A percentile compares a stretch with the other conserved stretches of the same genome.
Conservation (phyloP, 2,329 filamentous ascomycete genomes). For the Venturia asperata region DNA sequence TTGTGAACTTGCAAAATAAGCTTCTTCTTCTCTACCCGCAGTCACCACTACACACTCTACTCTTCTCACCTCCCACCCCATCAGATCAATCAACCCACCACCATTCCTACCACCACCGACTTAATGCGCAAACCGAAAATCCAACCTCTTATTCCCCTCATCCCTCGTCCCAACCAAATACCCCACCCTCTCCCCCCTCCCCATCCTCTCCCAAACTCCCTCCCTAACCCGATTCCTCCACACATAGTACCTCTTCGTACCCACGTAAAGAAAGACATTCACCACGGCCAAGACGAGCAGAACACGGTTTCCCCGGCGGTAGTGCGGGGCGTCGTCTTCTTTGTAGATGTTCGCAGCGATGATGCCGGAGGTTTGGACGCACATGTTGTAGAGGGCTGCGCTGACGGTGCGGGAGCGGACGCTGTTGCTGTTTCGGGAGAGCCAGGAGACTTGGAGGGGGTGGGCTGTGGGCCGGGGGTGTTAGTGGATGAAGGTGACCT, state of each 20-base stretch:
- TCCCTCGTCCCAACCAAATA: conserved; percentile 33
- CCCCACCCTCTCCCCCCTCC: conserved; percentile 28
- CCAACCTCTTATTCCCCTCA: conserved; percentile 32
- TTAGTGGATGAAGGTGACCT: no score
- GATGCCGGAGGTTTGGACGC: conserved; percentile 26
- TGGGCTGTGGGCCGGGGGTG: conserved; percentile 31
- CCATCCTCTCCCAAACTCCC: conserved; percentile 34
- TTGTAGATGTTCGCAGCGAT: conserved; percentile 27
- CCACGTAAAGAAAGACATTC: conserved; percentile 28
- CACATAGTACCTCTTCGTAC: conserved; percentile 31
- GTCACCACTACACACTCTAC: no score
- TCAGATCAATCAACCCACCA: background rate
- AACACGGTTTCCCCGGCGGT: conserved; percentile 25
- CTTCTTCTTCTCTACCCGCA: no score
- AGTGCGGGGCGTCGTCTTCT: conserved; percentile 25
- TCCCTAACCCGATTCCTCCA: conserved; percentile 28
- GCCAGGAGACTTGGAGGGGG: conserved; percentile 45
- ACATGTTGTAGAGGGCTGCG: conserved; percentile 29
- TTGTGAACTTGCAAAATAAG: background rate
- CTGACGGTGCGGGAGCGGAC: conserved; percentile 23
- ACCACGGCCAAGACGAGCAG: conserved; percentile 28
- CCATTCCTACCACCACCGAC: background rate
- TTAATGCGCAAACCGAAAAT: conserved; percentile 31
- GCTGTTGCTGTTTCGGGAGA: conserved; percentile 27
- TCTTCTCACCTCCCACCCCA: no score